phyloP scores from a whole-genome alignment of 139 green algal species.

The Chlamydomonas asymmetrica region DNA sequence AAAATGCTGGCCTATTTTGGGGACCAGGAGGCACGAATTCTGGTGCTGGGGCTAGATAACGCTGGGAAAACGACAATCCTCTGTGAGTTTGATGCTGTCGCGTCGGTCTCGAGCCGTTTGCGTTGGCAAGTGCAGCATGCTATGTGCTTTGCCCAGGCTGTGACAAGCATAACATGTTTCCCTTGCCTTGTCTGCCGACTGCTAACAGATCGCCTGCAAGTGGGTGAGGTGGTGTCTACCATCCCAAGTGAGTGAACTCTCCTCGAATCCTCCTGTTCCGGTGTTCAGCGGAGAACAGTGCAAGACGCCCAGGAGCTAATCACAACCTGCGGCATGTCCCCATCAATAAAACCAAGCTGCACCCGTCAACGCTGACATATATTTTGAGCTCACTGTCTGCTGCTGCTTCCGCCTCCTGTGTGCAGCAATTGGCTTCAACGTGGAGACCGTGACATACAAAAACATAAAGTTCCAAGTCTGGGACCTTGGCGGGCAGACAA shows the following conservation, averaged over 20 bases:
- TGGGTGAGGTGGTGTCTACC: conserved; percentile 97
- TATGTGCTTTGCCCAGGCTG: not conserved
- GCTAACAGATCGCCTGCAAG: conserved; percentile 85
- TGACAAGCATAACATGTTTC: not conserved
- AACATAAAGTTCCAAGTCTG: conserved; percentile 99
- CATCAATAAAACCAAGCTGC: too few species aligned
- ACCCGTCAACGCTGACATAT: too few species aligned
- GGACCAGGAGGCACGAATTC: conserved; percentile 94
- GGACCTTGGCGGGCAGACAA: conserved; percentile 91
- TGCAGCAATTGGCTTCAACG: conserved; percentile 99
- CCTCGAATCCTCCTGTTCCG: too few species aligned
- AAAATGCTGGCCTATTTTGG: conserved; percentile 90
- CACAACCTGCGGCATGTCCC: not conserved
- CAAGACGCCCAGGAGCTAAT: too few species aligned
- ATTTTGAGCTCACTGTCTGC: too few species aligned
- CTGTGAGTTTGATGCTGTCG: too few species aligned
- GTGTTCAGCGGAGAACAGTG: too few species aligned
- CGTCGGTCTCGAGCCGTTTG: too few species aligned
- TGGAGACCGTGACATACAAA: conserved; percentile 99
- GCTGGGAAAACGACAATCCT: conserved; percentile 97
- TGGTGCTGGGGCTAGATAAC: conserved; percentile 98
- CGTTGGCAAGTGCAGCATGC: not conserved
- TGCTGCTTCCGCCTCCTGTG: not conserved
- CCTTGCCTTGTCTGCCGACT: too few species aligned
- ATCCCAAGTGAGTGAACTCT: conserved; percentile 94